Conservation (phyloP, 2,329 filamentous ascomycete species). For the Beauveria brongniartii region DNA sequence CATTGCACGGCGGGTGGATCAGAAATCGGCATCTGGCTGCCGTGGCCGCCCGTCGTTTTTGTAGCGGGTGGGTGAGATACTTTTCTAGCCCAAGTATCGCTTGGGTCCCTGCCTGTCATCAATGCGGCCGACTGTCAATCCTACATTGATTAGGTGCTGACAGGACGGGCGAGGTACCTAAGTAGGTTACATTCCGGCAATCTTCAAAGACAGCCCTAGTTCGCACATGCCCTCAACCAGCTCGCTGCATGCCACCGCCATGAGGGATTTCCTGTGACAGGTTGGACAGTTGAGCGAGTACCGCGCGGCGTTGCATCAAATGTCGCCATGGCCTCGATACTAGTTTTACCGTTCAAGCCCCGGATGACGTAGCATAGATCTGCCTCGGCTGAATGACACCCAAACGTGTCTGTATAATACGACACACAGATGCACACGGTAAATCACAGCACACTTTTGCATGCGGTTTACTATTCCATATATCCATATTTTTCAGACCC, state of each 20-base stretch:
- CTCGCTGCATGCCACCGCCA: background rate
- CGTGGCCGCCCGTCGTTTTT: background rate
- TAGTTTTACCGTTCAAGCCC: background rate
- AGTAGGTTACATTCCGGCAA: background rate
- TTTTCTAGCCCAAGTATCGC: background rate
- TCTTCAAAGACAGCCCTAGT: background rate
- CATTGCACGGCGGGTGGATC: background rate
- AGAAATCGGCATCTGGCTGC: slow-evolving; percentile 1
- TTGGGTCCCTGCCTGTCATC: background rate
- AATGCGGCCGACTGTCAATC: background rate
- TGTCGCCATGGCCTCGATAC: background rate
- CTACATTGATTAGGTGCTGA: background rate
- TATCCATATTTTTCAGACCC: background rate
- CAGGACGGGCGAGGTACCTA: too few relatives aligned
- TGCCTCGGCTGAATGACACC: background rate
- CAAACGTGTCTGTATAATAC: background rate
- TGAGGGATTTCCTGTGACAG: slow-evolving; percentile 4
- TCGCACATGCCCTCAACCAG: background rate
- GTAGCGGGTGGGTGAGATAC: background rate
- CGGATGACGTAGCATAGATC: background rate
- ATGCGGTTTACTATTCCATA: background rate
- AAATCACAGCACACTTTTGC: background rate
- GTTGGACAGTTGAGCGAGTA: background rate
- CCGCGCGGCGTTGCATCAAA: background rate
- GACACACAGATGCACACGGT: background rate